These are phyloP conservation scores for Entonaema liquescens DNA, from an alignment of 495 filamentous ascomycete species.

Conservation along the genomic window DNA sequence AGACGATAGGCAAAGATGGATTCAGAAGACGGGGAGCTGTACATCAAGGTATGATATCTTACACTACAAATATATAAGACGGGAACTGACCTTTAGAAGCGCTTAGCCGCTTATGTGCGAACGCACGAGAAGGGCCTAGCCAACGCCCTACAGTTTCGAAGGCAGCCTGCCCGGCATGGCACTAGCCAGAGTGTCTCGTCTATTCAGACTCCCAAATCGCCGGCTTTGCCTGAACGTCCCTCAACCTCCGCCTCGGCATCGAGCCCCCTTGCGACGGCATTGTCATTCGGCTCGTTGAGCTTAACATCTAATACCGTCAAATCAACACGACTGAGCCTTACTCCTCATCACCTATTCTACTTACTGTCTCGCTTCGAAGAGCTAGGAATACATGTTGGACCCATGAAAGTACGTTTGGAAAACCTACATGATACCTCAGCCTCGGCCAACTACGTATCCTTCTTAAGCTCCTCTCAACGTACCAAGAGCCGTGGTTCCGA, in stretches of 20 bases:
- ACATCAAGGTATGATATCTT: conserved; percentile 73
- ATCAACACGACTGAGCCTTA: conserved; percentile 89
- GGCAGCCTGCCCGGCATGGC: conserved; percentile 73
- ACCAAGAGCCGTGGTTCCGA: conserved; percentile 81
- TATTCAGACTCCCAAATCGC: conserved; percentile 57
- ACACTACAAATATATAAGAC: not conserved
- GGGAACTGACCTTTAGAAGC: conserved; percentile 60
- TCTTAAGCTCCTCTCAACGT: conserved; percentile 80
- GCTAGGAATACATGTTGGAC: conserved; percentile 84
- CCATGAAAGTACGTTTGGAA: conserved; percentile 95
- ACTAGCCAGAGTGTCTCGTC: conserved; percentile 63
- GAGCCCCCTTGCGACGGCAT: conserved; percentile 78
- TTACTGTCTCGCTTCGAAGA: conserved; percentile 94
- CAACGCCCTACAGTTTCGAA: conserved; percentile 87
- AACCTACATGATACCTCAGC: conserved; percentile 89
- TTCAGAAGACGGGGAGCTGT: conserved; percentile 88
- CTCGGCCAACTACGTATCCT: conserved; percentile 94
- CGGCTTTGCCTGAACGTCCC: conserved; percentile 61
- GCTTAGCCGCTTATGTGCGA: conserved; percentile 92
- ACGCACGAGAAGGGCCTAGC: conserved; percentile 97
- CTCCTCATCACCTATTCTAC: conserved; percentile 98
- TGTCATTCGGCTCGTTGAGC: conserved; percentile 83
- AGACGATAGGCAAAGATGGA: conserved; percentile 64
- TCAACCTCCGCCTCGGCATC: conserved; percentile 71
- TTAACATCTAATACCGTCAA: conserved; percentile 87